Evolutionary conservation across 352 stramenopile species (phyloP).

Genomic region (Pythium pyrilobum): DNA sequence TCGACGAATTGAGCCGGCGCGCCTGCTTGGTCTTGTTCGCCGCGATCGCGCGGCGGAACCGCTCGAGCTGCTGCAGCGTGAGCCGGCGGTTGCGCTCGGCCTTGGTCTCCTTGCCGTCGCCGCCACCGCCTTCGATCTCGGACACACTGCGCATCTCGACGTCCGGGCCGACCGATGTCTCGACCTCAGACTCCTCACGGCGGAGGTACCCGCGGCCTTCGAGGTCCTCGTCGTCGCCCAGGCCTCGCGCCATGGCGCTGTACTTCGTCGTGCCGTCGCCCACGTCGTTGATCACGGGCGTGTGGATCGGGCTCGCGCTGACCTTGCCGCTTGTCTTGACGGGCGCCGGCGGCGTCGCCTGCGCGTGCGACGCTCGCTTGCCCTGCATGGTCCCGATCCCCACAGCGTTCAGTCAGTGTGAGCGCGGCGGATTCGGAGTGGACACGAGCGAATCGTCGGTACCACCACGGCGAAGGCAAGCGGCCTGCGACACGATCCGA

Average conservation of each 20-base stretch:
- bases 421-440: too few species aligned
- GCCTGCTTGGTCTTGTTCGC: constrained; percentile 6
- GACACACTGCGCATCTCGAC: constrained; percentile 19
- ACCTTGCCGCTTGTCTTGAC: neutral
- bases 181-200: constrained; percentile 6
- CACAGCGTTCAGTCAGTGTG: too few species aligned
- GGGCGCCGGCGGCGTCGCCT: neutral
- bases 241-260: neutral
- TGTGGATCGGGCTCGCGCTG: constrained; percentile 11
- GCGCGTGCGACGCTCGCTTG: neutral
- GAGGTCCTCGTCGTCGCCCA: constrained; percentile 14
- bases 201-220: constrained; percentile 13
- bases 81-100: constrained; percentile 19
- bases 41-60: constrained; percentile 28
- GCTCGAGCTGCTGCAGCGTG: constrained; percentile 27
- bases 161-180: constrained; percentile 1
- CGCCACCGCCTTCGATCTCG: neutral
- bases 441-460: too few species aligned
- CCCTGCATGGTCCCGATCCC: neutral
- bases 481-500: too few species aligned
- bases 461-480: too few species aligned
- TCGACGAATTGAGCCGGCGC: constrained; percentile 3
- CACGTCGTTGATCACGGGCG: constrained; percentile 6
- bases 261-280: constrained; percentile 6
- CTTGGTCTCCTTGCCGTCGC: neutral